Conservation (phyloP, 2,329 filamentous ascomycete genomes). For the Sarocladiaceae sp. region DNA sequence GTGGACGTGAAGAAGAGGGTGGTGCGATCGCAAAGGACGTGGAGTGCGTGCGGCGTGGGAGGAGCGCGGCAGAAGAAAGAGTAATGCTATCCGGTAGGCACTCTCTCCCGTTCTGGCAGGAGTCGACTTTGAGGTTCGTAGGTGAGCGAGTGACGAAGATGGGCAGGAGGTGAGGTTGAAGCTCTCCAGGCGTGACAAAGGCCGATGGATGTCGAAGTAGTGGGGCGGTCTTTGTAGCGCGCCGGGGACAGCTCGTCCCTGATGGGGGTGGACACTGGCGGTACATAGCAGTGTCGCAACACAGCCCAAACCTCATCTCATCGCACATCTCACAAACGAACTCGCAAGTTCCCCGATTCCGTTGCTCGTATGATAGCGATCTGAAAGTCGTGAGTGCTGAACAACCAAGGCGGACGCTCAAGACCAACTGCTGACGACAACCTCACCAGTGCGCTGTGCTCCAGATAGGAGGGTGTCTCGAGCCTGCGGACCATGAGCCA, state of each 20-base stretch:
- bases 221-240: not conserved
- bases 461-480: constrained; percentile 4
- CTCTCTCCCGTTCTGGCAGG: too few species aligned
- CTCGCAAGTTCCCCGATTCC: not conserved
- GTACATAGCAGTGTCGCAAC: not conserved
- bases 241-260: not conserved
- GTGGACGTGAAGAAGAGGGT: not conserved
- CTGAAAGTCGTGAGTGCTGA: not conserved
- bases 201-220: not conserved
- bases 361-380: not conserved
- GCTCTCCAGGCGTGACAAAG: not conserved
- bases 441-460: not conserved
- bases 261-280: too few species aligned
- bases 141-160: not conserved
- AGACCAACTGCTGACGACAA: not conserved
- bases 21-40: not conserved
- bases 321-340: not conserved
- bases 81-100: too few species aligned
- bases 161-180: not conserved
- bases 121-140: not conserved
- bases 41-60: not conserved
- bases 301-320: not conserved
- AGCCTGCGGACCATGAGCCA: constrained; percentile 6
- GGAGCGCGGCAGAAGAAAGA: not conserved
- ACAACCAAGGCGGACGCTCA: not conserved